Conservation (phyloP, 495 filamentous ascomycete genomes). For the Astrothelium subdiscretum region DNA sequence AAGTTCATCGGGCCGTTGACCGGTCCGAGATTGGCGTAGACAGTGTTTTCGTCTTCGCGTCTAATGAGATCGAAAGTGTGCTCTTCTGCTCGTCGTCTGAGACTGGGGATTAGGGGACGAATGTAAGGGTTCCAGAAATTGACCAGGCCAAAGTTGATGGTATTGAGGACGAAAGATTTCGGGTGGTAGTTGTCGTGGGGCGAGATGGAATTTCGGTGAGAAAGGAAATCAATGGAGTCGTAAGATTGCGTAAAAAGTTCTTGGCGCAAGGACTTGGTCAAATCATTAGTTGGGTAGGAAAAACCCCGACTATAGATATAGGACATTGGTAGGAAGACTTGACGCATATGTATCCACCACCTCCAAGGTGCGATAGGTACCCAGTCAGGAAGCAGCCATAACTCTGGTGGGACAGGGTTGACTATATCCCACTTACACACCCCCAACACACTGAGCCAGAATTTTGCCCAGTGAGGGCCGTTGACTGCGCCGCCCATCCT, state of each 20-base stretch:
- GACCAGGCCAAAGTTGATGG: conserved; percentile 61
- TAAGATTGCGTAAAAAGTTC: conserved; percentile 79
- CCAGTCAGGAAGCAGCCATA: conserved; percentile 96
- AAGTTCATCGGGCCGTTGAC: conserved; percentile 85
- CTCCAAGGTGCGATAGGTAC: conserved; percentile 88
- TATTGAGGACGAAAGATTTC: conserved; percentile 70
- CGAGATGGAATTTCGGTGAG: conserved; percentile 73
- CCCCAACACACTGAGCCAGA: conserved; percentile 76
- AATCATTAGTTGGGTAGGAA: conserved; percentile 40
- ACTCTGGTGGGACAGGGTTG: conserved; percentile 83
- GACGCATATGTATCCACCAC: conserved; percentile 97
- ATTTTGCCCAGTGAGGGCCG: conserved; percentile 90
- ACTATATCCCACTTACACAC: conserved; percentile 84
- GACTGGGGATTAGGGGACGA: conserved; percentile 33
- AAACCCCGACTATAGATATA: conserved; percentile 76
- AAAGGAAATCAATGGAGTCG: conserved; percentile 61
- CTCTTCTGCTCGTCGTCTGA: conserved; percentile 57
- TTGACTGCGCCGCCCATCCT: conserved; percentile 75
- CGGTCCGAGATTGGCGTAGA: conserved; percentile 74
- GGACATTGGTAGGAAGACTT: conserved; percentile 85
- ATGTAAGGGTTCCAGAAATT: conserved; percentile 69
- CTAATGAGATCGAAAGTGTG: conserved; percentile 68
- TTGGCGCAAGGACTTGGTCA: conserved; percentile 53
- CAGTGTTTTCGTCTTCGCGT: conserved; percentile 83
- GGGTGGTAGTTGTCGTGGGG: conserved; percentile 82